phyloP scores from a whole-genome alignment of 179 eudicot species.

The Nepenthes alata region DNA sequence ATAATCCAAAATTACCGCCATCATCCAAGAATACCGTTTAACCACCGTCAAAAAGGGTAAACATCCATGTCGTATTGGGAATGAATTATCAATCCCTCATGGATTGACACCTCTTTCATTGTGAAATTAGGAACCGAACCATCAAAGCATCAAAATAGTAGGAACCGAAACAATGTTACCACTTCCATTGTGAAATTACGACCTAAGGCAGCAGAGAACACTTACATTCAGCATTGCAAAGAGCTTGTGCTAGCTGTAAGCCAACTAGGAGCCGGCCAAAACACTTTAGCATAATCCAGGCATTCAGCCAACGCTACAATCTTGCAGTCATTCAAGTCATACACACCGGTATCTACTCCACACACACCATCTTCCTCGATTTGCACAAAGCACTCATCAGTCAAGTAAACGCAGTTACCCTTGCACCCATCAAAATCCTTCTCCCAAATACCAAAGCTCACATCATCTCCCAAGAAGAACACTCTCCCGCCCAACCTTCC shows the following conservation, averaged over 20 bases:
- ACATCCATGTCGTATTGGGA: too few species aligned
- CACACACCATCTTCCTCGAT: constrained; percentile 7
- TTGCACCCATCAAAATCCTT: constrained; percentile 8
- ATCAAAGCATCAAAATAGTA: too few species aligned
- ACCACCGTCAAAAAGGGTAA: too few species aligned
- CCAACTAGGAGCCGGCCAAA: constrained; percentile 21
- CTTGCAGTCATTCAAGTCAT: constrained; percentile 1
- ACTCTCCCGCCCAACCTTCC: constrained; percentile 1
- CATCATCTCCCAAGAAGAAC: constrained; percentile 17
- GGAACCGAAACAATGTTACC: too few species aligned
- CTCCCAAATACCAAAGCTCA: constrained; percentile 6
- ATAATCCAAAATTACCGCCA: too few species aligned
- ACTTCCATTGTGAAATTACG: too few species aligned
- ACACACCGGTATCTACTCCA: constrained; percentile 15
- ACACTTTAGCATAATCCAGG: constrained; percentile 10
- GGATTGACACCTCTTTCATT: too few species aligned
- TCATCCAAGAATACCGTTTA: too few species aligned
- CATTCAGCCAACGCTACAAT: constrained; percentile 5
- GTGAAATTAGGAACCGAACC: too few species aligned
- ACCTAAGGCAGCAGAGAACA: too few species aligned
- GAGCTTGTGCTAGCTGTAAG: constrained; percentile 5
- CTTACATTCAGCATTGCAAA: background rate
- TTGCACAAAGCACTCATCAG: constrained; percentile 7
- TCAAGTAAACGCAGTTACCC: constrained; percentile 8
- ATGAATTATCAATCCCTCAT: too few species aligned